phyloP scores from a whole-genome alignment of 768 basidiomycete genomes.

The Hortiboletus flavorubellus region DNA sequence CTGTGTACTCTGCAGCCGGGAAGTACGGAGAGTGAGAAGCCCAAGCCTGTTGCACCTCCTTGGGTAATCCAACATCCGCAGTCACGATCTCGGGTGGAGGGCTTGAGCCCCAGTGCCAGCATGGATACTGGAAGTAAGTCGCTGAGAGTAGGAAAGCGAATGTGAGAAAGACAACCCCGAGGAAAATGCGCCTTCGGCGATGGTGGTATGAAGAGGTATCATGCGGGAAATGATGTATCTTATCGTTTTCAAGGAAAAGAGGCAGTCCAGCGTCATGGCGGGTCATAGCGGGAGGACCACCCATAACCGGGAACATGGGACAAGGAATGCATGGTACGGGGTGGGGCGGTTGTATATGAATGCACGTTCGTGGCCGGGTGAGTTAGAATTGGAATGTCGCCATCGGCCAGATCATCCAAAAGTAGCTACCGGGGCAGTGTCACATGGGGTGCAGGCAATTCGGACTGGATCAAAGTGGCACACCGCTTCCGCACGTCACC shows the following conservation, averaged over 20 bases:
- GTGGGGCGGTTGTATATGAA: slow-evolving; percentile 13
- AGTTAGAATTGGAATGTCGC: slow-evolving; percentile 5
- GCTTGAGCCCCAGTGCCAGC: slow-evolving; percentile 2
- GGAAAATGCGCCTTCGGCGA: slow-evolving; percentile 4
- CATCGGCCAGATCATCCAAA: slow-evolving; percentile 8
- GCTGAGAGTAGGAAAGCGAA: slow-evolving; percentile 13
- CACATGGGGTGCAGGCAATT: neutral
- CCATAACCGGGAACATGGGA: slow-evolving; percentile 4
- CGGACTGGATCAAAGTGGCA: neutral
- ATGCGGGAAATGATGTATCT: neutral
- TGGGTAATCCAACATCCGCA: slow-evolving; percentile 9
- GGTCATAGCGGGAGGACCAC: neutral
- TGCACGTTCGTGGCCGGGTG: slow-evolving; percentile 22
- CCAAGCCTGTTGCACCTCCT: slow-evolving; percentile 42
- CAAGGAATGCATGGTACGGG: neutral
- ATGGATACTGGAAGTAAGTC: slow-evolving; percentile 12
- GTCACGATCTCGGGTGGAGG: neutral
- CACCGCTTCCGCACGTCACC: neutral
- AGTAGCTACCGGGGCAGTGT: neutral
- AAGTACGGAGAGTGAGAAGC: slow-evolving; percentile 62
- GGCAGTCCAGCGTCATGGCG: slow-evolving; percentile 3
- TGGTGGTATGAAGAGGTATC: neutral
- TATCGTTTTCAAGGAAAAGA: slow-evolving; percentile 5
- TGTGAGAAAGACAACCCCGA: slow-evolving; percentile 2
- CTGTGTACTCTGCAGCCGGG: slow-evolving; percentile 42